Evolutionary conservation across 2,329 filamentous ascomycete genomes (phyloP).

Genomic region (Elsinoe australis): DNA sequence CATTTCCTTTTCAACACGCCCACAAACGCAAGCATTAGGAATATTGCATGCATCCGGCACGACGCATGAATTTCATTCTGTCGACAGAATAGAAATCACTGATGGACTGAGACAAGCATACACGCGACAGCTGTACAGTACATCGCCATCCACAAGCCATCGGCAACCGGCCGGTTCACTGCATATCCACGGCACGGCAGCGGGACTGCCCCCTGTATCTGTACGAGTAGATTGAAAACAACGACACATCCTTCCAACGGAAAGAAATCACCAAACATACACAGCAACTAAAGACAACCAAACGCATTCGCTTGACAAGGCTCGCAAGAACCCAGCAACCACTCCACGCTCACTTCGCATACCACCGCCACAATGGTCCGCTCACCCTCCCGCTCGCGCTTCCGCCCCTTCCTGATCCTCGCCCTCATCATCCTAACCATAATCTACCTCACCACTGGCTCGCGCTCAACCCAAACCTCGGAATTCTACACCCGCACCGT

Average conservation of each 20-base stretch:
- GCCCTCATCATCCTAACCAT: slow-evolving; percentile 58
- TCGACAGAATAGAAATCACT: neutral
- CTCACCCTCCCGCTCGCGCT: slow-evolving; percentile 15
- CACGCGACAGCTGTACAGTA: neutral
- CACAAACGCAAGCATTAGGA: too few relatives aligned
- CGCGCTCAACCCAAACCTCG: slow-evolving; percentile 45
- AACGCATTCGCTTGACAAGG: too few relatives aligned
- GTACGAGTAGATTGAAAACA: too few relatives aligned
- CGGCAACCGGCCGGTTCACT: neutral
- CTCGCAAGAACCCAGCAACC: neutral
- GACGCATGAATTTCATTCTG: neutral
- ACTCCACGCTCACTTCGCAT: neutral
- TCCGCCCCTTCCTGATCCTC: slow-evolving; percentile 44
- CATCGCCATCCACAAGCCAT: too few relatives aligned
- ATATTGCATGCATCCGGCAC: neutral
- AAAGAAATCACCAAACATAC: too few relatives aligned
- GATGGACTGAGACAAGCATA: neutral
- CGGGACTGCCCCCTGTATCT: neutral
- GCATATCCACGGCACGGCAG: neutral
- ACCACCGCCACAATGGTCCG: slow-evolving; percentile 17
- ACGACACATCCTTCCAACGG: too few relatives aligned
- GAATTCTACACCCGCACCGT: slow-evolving; percentile 53
- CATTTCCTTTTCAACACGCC: neutral
- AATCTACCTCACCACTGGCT: slow-evolving; percentile 64
- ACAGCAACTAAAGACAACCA: too few relatives aligned